Percentiles rank a stretch among this genome's conserved stretches.
Evolutionary conservation across 768 basidiomycete genomes (phyloP).

Genomic region (Phylloporus rhodoxanthus): DNA sequence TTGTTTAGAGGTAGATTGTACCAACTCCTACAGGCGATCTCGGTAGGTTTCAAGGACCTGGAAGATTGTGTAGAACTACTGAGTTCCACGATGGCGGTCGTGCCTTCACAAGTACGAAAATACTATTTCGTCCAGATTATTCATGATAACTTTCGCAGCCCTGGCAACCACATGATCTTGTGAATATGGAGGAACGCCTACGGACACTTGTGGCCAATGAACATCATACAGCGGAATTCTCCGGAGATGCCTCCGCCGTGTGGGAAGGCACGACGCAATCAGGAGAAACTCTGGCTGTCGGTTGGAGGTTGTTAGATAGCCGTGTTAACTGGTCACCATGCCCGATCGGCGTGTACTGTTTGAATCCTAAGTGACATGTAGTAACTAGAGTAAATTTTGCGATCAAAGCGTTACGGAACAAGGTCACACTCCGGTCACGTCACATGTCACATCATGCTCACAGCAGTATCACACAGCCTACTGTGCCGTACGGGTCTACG

Average conservation of each 20-base stretch:
- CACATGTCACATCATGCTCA: constrained; percentile 17
- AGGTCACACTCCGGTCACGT: too few species aligned
- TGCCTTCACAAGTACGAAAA: constrained; percentile 16
- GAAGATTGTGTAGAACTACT: constrained; percentile 18
- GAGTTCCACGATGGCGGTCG: not conserved
- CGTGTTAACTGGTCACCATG: constrained; percentile 52
- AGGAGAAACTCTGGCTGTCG: constrained; percentile 20
- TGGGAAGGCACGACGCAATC: not conserved
- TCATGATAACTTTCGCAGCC: constrained; percentile 28
- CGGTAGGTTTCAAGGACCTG: constrained; percentile 16
- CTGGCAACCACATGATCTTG: constrained; percentile 48
- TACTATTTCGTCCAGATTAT: not conserved
- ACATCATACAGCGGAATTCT: not conserved
- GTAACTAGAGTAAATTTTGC: not conserved
- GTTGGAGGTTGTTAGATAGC: constrained; percentile 50
- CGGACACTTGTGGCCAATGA: constrained; percentile 28
- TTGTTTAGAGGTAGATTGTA: constrained; percentile 14
- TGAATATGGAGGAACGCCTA: constrained; percentile 53
- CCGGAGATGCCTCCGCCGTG: not conserved
- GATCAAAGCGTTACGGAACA: not conserved
- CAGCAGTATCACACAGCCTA: constrained; percentile 5
- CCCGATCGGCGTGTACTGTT: constrained; percentile 57
- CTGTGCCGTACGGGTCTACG: constrained; percentile 23
- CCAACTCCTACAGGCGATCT: constrained; percentile 18
- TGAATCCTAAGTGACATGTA: constrained; percentile 5